Base-by-base conservation (phyloP, 1,284 basidiomycete species). In the Apiotrichum brassicae region DNA sequence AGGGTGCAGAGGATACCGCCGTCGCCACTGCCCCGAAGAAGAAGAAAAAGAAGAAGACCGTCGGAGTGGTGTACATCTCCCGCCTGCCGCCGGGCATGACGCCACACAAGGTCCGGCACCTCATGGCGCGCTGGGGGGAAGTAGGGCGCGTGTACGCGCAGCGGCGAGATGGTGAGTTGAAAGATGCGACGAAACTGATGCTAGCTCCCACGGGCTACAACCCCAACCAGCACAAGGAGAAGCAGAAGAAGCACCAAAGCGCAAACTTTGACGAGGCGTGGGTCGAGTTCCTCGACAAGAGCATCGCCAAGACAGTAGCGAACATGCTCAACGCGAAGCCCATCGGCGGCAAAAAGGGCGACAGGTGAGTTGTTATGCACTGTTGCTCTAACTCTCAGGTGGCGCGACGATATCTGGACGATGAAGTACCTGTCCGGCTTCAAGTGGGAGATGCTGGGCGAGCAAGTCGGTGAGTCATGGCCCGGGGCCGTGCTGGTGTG, bases 61-160 rank as follows among this genome's bases (percentile, higher is more conserved):
- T 87, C 33, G 94, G 90, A 0, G 84, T 98, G 52, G 76, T 98
- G 41, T 99, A 97, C 73, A 90, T 99, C 48, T 95, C 91, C 16
- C 81, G 94, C 34, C 86, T 98, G 63, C 95, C 95, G 1, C 94
- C 93, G n/a, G 95, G 93, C 1, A 98, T 99, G 95, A 89, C 87
- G 22, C 93, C 94, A 22, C 81, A 88, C 24, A 98, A 98, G 74
- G 89, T 98, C 34, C 85, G 91, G 51, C 91, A 98, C 75, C 77
- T 97, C 36, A 86, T 93, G 84, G 83, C 81, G 57, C 79, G 79
- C 28, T 84, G 89, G 68, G 90, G 89, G 4, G 86, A 88, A 49
- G 76, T 91, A 4, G 87, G 87, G 2, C 78, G 86, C 47, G 84
- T 92, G n/a, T 92, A 89, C 75, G 76, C 91, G 51, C 88, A 89